Evolutionary conservation across 495 filamentous ascomycete genomes (phyloP), one percentile per base, ranked within the genome.

Genomic region (Bryoglossum gracile): DNA sequence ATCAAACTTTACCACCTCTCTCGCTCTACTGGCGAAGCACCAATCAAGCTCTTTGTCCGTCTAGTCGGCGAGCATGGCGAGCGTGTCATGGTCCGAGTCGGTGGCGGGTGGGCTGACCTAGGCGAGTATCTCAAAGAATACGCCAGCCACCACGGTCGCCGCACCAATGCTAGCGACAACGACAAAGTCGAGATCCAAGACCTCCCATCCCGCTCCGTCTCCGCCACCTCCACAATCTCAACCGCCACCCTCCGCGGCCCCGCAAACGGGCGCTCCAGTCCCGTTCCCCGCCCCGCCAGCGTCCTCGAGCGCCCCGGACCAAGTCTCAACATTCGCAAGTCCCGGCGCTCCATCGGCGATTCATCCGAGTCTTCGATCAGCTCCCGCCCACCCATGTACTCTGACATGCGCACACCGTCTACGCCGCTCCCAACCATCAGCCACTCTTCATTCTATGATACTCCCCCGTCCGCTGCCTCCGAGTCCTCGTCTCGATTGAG

Each of bases 31-130:
- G 86, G 86, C 36, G 79, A 89, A 50, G 75, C 83, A 21, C 92
- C 92, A 0, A 89, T 92, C 53, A 96, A 95, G 63, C 76, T 98
- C 1, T 92, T 91, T 60, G 88, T 97, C 21, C 84, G 92, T 0
- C 80, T 88, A 11, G 89, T 98, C 1, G 92, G 92, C 28, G 87
- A 94, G 62, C 73, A 79, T 23, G 83, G 84, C n/a, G 88, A 95
- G 63, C 80, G 92, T 22, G 89, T 97, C 36, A 96, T 98, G 89
- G 94, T 96, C 8, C 84, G 92, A 46, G 88, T 97, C 17, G 92
- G 92, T 13, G 92, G 92, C 49, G 92, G 92, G 28, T 98, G 92
- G 92, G 86, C 89, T 11, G 92, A 98, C 61, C 69, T 98, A 18
- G 89, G 83, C 21, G 91, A 95, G 64, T 97, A 95, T 61, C 73